Evolutionary conservation across 768 basidiomycete species (phyloP), one percentile per base, ranked within the genome.

Genomic region (Suillus ampliporus): DNA sequence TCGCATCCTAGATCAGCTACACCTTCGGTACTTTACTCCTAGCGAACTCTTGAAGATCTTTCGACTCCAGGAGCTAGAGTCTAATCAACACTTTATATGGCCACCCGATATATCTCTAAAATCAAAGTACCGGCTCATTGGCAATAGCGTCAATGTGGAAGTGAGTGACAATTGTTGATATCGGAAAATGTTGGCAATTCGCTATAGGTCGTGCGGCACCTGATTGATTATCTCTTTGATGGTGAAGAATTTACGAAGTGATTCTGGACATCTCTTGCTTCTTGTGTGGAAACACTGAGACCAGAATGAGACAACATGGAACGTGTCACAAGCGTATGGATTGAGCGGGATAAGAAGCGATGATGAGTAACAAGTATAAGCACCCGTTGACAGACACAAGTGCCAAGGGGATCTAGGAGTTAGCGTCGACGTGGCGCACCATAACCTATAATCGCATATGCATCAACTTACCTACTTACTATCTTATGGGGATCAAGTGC

Each of bases 141-240:
- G 92, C 19, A 94, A 94, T 72, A 92, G 91, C 61, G 86, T 94
- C 9, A 94, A 94, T 72, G 90, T 93, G 8, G 78, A 79, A 61
- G 91, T 93, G 47, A 62, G 71, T 53, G 37, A 23, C 3, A 13
- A 15, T 11, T n/a, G 2, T 47, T 58, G 46, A 8, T 15, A 26
- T 26, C 26, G 44, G 17, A 2, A 44, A 44, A 19, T 46, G n/a
- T 48, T 47, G 9, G 38, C 11, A 38, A 61, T 5, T 46, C 8
- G 38, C 19, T 17, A 10, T 56, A 74, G 75, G 69, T 76, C 13
- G 87, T 94, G 0, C 80, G 82, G 57, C 76, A 79, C 63, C 77
- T 92, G 57, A 82, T 93, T 46, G 72, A 80, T 44, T 89, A 88
- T 73, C 74, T 93, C 47, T 85, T 86, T 62, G 66, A 71, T 26